Percentiles rank a stretch among this genome's conserved stretches.
Conservation (phyloP, 768 basidiomycete genomes). For the Pleurotus salmoneostramineus region DNA sequence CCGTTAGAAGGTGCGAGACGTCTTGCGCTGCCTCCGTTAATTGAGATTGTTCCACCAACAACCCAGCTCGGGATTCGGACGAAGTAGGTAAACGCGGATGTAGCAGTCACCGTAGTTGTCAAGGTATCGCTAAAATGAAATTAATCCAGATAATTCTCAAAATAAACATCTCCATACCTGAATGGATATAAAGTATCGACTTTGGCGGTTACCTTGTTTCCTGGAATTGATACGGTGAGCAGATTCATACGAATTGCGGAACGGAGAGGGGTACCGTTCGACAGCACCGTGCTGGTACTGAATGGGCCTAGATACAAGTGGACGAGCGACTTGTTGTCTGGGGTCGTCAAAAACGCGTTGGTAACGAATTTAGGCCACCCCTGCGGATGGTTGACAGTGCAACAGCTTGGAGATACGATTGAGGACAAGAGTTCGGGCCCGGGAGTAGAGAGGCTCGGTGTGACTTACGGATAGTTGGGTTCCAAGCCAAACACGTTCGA, state of each 20-base stretch:
- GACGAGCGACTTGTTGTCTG: conserved; percentile 39
- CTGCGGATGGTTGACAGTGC: conserved; percentile 52
- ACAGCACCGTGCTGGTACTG: conserved; percentile 33
- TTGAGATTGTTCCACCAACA: conserved; percentile 36
- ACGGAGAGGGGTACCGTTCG: conserved; percentile 22
- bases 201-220: conserved; percentile 36
- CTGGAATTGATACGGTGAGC: conserved; percentile 15
- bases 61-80: conserved; percentile 52
- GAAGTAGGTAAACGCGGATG: conserved; percentile 39
- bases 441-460: neutral
- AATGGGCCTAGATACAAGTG: conserved; percentile 49
- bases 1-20: conserved; percentile 39
- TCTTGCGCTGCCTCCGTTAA: conserved; percentile 31
- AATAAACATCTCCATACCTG: conserved; percentile 11
- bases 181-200: conserved; percentile 51
- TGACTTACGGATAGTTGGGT: conserved; percentile 43
- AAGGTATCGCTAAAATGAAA: conserved; percentile 29
- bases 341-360: conserved; percentile 46
- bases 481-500: conserved; percentile 48
- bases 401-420: conserved; percentile 27
- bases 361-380: conserved; percentile 53
- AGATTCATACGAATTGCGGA: too few species aligned
- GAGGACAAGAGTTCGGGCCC: neutral
- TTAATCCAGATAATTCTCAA: neutral
- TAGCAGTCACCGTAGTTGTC: conserved; percentile 39